Evolutionary conservation across 805 yeast genomes (phyloP), one percentile per base, ranked within the genome.

Genomic region (Candida berthetii): DNA sequence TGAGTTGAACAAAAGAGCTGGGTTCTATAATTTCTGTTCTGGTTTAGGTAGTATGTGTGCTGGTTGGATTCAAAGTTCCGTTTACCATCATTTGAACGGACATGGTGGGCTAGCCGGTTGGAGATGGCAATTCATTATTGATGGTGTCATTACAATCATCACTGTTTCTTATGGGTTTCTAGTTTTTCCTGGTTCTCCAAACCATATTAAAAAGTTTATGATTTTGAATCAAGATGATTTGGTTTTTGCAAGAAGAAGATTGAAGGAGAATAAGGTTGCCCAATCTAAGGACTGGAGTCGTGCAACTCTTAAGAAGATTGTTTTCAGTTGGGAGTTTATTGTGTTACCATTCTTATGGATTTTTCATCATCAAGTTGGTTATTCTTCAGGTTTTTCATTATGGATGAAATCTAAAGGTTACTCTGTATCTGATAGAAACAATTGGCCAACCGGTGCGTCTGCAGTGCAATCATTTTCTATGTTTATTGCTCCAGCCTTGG

Each of bases 51-150:
- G 71, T 17, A 63, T 81, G 44, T 77, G 84, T 11, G 69, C 83
- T 2, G 83, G 85, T 36, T 72, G 77, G 45, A 61, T 82, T 35
- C 82, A 80, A 49, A 72, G 82, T 11, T 74, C 82, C 7, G 69
- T 80, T 28, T 71, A 63, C 42, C 50, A 66, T 19, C 48, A 59
- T 28, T 54, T 82, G 49, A 59, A 68, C 40, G 85, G 82, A 19
- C 62, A 56, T 10, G 53, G 56, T 37, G 86, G 86, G 1, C 61
- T 75, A 13, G 68, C 69, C 10, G 78, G 85, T 14, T 82, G 87
- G 87, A 68, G 81, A 62, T 82, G 87, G 87, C 76, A 78, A 27
- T 27, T 27, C n/a, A 27, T 27, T 13, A 27, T 27, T 27, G 29
- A 27, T 27, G 29, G 29, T 27, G 29, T 27, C 4, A 27, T 27